phyloP scores from a whole-genome alignment of 176 grass and related monocot genomes.

The Eremochloa ophiuroides region DNA sequence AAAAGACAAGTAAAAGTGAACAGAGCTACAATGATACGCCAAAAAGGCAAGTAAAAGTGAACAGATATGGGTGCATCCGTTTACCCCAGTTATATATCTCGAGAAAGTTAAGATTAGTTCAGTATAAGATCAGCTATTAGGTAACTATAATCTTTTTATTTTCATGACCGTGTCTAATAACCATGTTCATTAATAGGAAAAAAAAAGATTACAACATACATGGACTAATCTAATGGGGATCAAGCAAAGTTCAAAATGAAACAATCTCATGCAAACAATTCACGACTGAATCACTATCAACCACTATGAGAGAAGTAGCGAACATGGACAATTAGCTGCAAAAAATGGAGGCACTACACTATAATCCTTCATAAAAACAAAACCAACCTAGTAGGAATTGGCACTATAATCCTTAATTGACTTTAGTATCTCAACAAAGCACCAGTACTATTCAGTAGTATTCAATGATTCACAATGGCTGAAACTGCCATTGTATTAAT shows the following conservation, averaged over 20 bases:
- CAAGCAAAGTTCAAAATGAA: not conserved
- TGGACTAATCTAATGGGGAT: not conserved
- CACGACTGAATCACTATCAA: not conserved
- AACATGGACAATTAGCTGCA: not conserved
- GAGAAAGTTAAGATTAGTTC: slow-evolving; percentile 42
- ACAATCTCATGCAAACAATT: not conserved
- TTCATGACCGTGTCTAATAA: too few species aligned
- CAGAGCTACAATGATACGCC: too few species aligned
- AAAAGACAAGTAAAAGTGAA: not conserved
- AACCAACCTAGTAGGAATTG: not conserved
- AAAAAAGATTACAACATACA: too few species aligned
- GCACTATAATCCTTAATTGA: slow-evolving; percentile 35
- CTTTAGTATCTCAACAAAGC: slow-evolving; percentile 57
- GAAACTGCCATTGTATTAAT: not conserved
- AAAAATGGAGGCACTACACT: not conserved
- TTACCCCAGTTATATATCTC: slow-evolving; percentile 28
- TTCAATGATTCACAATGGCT: slow-evolving; percentile 55
- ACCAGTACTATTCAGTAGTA: slow-evolving; percentile 16
- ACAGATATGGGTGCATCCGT: slow-evolving; percentile 39
- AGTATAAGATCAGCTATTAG: slow-evolving; percentile 53
- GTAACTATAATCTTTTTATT: slow-evolving; percentile 24
- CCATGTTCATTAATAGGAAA: too few species aligned
- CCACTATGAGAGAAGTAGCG: not conserved
- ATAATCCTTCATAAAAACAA: not conserved
- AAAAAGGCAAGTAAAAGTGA: too few species aligned